Conservation (phyloP, 2,329 filamentous ascomycete species). For the Setomelanomma holmii region DNA sequence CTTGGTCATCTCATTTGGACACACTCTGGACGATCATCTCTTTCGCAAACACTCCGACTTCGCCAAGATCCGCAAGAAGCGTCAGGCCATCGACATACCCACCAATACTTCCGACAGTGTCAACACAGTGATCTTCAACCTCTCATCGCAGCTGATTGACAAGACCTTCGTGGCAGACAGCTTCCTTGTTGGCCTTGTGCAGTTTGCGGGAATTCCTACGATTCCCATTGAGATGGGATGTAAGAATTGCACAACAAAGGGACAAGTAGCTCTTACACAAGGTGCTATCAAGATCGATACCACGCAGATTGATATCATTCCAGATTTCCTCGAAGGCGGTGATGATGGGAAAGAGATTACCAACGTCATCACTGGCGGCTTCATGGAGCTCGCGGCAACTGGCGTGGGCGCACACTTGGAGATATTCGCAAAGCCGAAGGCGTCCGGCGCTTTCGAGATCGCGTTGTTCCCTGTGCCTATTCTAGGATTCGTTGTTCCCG, state of each 20-base stretch:
- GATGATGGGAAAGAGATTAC: slow-evolving; percentile 32
- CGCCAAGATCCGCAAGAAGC: slow-evolving; percentile 23
- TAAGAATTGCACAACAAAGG: slow-evolving; percentile 45
- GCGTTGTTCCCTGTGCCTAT: slow-evolving; percentile 34
- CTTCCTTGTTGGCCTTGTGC: slow-evolving; percentile 23
- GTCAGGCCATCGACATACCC: slow-evolving; percentile 28
- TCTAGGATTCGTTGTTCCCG: slow-evolving; percentile 43
- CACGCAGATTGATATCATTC: slow-evolving; percentile 31
- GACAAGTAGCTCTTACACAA: slow-evolving; percentile 39
- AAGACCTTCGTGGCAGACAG: slow-evolving; percentile 30
- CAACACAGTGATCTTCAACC: slow-evolving; percentile 28
- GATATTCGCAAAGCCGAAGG: slow-evolving; percentile 36
- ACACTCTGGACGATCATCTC: slow-evolving; percentile 39
- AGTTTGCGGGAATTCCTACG: slow-evolving; percentile 19
- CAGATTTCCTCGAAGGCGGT: slow-evolving; percentile 30
- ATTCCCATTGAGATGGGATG: slow-evolving; percentile 43
- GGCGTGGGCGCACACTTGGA: slow-evolving; percentile 45
- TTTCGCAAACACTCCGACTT: slow-evolving; percentile 40
- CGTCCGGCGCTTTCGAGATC: slow-evolving; percentile 30
- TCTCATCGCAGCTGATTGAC: slow-evolving; percentile 29
- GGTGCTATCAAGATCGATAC: slow-evolving; percentile 38
- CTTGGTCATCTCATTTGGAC: slow-evolving; percentile 41
- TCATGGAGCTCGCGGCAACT: slow-evolving; percentile 40
- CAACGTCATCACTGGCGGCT: slow-evolving; percentile 42
- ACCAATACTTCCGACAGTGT: slow-evolving; percentile 25